Evolutionary conservation across 2,329 filamentous ascomycete genomes (phyloP).

Genomic region (Beauveria bassiana): DNA sequence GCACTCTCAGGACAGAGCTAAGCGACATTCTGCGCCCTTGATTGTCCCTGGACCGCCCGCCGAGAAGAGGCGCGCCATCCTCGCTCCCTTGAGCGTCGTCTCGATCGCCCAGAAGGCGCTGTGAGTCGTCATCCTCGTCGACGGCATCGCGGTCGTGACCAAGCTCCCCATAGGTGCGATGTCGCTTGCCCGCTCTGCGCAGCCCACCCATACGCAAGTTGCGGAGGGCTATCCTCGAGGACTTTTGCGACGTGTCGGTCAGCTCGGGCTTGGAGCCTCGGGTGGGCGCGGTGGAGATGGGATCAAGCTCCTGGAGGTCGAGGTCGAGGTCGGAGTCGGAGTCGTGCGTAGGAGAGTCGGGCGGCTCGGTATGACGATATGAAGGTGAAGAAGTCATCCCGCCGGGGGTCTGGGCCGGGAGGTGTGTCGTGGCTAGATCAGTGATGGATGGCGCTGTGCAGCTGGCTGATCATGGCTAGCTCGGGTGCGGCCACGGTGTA

Average conservation of each 20-base stretch:
- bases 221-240: constrained; percentile 61
- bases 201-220: constrained; percentile 60
- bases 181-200: constrained; percentile 48
- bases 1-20: constrained; percentile 16
- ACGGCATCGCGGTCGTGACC: constrained; percentile 47
- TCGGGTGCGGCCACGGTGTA: constrained; percentile 5
- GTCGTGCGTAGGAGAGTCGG: constrained; percentile 58
- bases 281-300: constrained; percentile 36
- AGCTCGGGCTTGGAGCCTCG: constrained; percentile 23
- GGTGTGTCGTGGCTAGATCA: constrained; percentile 8
- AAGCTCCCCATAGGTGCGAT: constrained; percentile 52
- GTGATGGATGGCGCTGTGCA: constrained; percentile 18
- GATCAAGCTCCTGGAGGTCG: constrained; percentile 74
- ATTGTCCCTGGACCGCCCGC: constrained; percentile 23
- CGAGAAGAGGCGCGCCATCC: constrained; percentile 63
- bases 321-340: constrained; percentile 68
- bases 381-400: constrained; percentile 51
- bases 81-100: constrained; percentile 58
- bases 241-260: constrained; percentile 32
- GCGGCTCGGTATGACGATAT: constrained; percentile 49
- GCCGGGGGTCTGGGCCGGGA: constrained; percentile 18
- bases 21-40: constrained; percentile 20
- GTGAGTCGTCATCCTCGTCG: constrained; percentile 64
- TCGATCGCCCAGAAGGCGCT: constrained; percentile 56
- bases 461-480: constrained; percentile 11